These are phyloP conservation scores for Melastoma malabathricum DNA, from an alignment of 345 rosid species.

Conservation along the genomic window DNA sequence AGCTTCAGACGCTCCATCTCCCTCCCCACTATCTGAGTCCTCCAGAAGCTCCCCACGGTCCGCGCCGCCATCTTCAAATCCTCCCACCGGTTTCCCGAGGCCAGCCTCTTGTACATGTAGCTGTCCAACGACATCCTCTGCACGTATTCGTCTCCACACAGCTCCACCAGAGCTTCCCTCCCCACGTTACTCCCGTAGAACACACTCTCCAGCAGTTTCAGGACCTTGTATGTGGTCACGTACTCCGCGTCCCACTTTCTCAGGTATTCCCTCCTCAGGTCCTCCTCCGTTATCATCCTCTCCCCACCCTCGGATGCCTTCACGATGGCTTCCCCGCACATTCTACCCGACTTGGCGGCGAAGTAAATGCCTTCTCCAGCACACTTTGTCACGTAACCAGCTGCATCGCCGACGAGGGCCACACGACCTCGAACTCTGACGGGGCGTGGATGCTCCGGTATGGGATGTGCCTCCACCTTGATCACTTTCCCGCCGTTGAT, in stretches of 20 bases:
- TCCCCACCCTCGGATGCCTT: conserved; percentile 43
- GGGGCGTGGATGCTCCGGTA: conserved; percentile 58
- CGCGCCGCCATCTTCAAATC: conserved; percentile 30
- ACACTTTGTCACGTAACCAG: conserved; percentile 53
- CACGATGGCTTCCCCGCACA: conserved; percentile 55
- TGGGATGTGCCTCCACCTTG: conserved; percentile 67
- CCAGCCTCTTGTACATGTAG: conserved; percentile 51
- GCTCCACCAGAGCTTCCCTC: conserved; percentile 61
- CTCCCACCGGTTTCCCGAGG: conserved; percentile 24
- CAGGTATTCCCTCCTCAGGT: conserved; percentile 48
- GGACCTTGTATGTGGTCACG: conserved; percentile 26
- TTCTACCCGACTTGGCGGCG: conserved; percentile 57
- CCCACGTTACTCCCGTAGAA: conserved; percentile 30
- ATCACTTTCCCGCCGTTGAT: conserved; percentile 44
- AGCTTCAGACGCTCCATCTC: conserved; percentile 18
- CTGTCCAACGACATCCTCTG: conserved; percentile 61
- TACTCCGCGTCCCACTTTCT: conserved; percentile 38
- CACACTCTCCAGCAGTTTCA: conserved; percentile 45
- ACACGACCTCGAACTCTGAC: conserved; percentile 37
- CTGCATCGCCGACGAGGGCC: conserved; percentile 61
- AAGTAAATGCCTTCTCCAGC: conserved; percentile 65
- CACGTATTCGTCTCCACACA: conserved; percentile 56
- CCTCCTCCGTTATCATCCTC: conserved; percentile 28
- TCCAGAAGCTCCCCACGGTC: conserved; percentile 29
- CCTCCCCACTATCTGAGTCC: conserved; percentile 28